Base-by-base conservation (phyloP, 148 eudicot species). In the Heliosperma pusillum region DNA sequence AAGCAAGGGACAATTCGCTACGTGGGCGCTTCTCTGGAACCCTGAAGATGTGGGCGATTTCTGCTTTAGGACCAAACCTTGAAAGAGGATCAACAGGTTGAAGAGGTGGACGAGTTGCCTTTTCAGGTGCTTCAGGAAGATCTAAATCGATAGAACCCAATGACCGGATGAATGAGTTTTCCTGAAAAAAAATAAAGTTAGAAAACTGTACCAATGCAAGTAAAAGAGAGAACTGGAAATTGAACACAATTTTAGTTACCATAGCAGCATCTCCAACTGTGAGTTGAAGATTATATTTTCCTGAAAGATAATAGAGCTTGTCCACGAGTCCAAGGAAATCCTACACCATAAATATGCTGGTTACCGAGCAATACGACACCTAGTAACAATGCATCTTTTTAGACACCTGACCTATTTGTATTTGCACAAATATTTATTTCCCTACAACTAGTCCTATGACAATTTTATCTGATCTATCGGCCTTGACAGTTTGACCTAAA, bases 281-380 rank as follows among this genome's bases (percentile, higher is more conserved):
- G 42, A 93, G 86, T 81, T 89, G 88, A 83, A 91, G 79, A 68
- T 87, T 86, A 76, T 93, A 93, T 85, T 76, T 87, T 69, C 97
- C 98, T n/a, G 96, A 95, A 72, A 92, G 89, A 72, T 92, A 92
- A 84, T 75, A 92, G 42, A 95, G 86, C 78, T 89, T 92, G 82
- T 92, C 98, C 71, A 95, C 97, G 66, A 95, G 87, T 59, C 96
- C 97, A 79, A 95, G 93, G 79, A 95, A 95, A 86, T 90, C 93
- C 98, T 95, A 83, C 84, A 85, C 66, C 44, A 81, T 3, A 79
- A 77, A 77, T 76, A 76, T 17, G 57, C 68, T 66, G 44, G 36
- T 63, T 71, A 66, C 29, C 25, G 44, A 42, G 12, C 45, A 61
- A n/a, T n/a, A 40, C 52, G 26, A 70, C 17, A 40, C 70, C 70